Conservation (phyloP, 2,329 filamentous ascomycete genomes). For the Ophiostoma australiae region DNA sequence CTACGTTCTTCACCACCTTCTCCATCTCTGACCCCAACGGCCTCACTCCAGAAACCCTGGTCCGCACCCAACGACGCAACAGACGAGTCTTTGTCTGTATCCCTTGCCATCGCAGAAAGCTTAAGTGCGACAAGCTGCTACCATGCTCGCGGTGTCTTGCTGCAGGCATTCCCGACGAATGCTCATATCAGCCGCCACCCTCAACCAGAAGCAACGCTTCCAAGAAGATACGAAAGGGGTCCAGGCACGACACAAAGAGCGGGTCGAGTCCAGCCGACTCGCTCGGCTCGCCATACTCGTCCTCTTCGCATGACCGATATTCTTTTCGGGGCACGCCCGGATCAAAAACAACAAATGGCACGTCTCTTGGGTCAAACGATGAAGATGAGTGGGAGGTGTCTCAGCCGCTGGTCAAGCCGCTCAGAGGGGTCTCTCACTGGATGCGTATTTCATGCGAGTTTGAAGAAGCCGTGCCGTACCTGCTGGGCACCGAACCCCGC, state of each 20-base stretch:
- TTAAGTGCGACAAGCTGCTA: conserved; percentile 32
- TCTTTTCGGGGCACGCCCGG: not conserved
- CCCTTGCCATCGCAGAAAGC: conserved; percentile 32
- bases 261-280: not conserved
- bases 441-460: conserved; percentile 28
- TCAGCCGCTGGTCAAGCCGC: not conserved
- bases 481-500: conserved; percentile 28
- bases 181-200: conserved; percentile 30
- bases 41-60: conserved; percentile 25
- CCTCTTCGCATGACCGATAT: not conserved
- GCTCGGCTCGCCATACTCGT: not conserved
- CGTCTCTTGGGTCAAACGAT: not conserved
- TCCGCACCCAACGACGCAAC: conserved; percentile 31
- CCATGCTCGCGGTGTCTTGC: conserved; percentile 31
- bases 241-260: conserved; percentile 7
- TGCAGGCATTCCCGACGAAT: conserved; percentile 29
- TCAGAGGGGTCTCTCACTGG: conserved; percentile 27
- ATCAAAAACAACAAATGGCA: not conserved
- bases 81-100: conserved; percentile 33
- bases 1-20: conserved; percentile 32
- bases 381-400: conserved; percentile 4
- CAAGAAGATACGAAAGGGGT: not conserved
- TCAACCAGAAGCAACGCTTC: not conserved
- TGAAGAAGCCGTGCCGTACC: conserved; percentile 29
- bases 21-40: conserved; percentile 31